Conservation (phyloP, 139 green algal species). For the Chloropicon primus region DNA sequence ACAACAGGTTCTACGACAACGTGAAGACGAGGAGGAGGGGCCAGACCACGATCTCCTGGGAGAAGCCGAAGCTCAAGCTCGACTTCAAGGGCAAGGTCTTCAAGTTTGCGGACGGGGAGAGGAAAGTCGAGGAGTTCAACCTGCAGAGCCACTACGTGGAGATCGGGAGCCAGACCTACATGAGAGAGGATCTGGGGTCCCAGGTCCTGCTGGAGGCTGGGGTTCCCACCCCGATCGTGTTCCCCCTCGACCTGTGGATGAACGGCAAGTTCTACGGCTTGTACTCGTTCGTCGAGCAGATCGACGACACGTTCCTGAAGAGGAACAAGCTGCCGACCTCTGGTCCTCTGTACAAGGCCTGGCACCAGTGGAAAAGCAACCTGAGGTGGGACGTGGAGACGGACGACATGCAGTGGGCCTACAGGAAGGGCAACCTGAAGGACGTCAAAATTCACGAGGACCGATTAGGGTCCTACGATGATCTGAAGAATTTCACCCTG, state of each 20-base stretch:
- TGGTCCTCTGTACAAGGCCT: slow-evolving; percentile 49
- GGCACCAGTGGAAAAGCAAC: slow-evolving; percentile 21
- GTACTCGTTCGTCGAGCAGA: slow-evolving; percentile 45
- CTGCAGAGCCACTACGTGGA: slow-evolving; percentile 34
- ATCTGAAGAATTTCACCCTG: slow-evolving; percentile 33
- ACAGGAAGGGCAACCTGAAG: slow-evolving; percentile 1
- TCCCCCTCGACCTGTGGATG: slow-evolving; percentile 42
- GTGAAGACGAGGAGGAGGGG: slow-evolving; percentile 29
- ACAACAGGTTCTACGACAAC: slow-evolving; percentile 51
- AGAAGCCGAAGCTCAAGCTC: slow-evolving; percentile 55
- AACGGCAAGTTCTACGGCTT: slow-evolving; percentile 66
- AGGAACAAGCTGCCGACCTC: slow-evolving; percentile 8
- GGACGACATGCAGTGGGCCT: slow-evolving; percentile 24
- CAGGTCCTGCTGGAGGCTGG: slow-evolving; percentile 29
- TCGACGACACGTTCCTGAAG: slow-evolving; percentile 36
- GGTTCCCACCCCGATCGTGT: slow-evolving; percentile 30
- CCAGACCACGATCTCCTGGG: slow-evolving; percentile 42
- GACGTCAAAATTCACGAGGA: slow-evolving; percentile 15
- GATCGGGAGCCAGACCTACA: slow-evolving; percentile 66
- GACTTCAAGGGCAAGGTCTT: slow-evolving; percentile 16
- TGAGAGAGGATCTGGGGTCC: slow-evolving; percentile 42
- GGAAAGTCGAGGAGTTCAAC: slow-evolving; percentile 26
- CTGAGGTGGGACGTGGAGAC: slow-evolving; percentile 35
- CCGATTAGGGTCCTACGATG: neutral
- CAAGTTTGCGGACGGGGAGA: neutral